Evolutionary conservation across 805 yeast genomes (phyloP), one percentile per base, ranked within the genome.

Genomic region (Suhomyces emberorum): DNA sequence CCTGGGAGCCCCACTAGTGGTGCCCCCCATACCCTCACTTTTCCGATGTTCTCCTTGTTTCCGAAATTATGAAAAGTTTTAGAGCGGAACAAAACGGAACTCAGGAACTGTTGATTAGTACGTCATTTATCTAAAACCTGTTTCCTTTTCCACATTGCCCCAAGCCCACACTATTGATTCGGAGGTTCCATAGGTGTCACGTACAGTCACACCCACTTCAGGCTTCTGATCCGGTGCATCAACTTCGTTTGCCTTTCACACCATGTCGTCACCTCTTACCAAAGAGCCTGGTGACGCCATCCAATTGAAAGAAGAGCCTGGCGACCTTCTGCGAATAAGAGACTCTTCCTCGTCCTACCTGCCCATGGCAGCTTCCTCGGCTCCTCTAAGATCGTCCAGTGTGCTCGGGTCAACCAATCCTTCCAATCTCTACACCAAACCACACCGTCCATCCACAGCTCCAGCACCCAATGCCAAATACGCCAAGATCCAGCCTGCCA

Each of bases 401-500:
- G n/a, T n/a, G n/a, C n/a, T n/a, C n/a, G n/a, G n/a, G n/a, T n/a
- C n/a, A n/a, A 7, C 23, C 23, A 7, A 20, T 7, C 23, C 23
- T 20, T 7, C 23, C 9, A 7, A 20, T 20, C 23, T 10, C 23
- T 7, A 7, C 12, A 14, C 26, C 26, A 23, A 23, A 23, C 26
- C 26, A 7, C 9, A 9, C 6, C 26, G 26, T 11, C 12, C 26
- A 7, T 7, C 23, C 10, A 20, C 23, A 20, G 22, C 9, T 7
- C 34, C 19, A 6, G 28, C 22, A 9, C 4, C 30, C 21, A 32
- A 32, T 15, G 31, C 37, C 21, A 64, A 63, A 42, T 57, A 60
- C 40, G 51, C 61, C 34, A 64, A 63, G 39, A 61, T 59, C 21
- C 66, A 61, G 41, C 70, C 67, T 1, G 65, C 67, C 4, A 61